These are phyloP conservation scores for Ceratobasidium theobromae DNA, from an alignment of 1,284 basidiomycete species.

Conservation along the genomic window DNA sequence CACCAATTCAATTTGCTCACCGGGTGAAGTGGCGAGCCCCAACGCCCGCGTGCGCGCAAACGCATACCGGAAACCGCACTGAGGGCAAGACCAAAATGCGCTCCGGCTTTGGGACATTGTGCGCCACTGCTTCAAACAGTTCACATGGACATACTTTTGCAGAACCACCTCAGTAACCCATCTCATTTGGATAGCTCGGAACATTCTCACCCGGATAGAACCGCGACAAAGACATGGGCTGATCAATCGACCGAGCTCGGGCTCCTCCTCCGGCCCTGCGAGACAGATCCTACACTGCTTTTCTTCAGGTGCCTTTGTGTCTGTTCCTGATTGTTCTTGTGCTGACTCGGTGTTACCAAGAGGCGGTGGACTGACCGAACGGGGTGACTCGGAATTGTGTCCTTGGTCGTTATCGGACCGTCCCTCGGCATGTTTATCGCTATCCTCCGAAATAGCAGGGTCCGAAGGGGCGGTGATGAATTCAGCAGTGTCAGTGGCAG, in stretches of 20 bases:
- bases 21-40: slow-evolving; percentile 71
- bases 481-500: slow-evolving; percentile 1
- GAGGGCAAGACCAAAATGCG: slow-evolving; percentile 72
- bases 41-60: slow-evolving; percentile 65
- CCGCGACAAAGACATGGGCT: slow-evolving; percentile 76
- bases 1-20: slow-evolving; percentile 45
- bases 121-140: slow-evolving; percentile 73
- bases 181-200: background rate
- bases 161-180: slow-evolving; percentile 32
- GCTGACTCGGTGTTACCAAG: background rate
- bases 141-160: slow-evolving; percentile 68
- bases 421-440: background rate
- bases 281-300: slow-evolving; percentile 67
- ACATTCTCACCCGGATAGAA: slow-evolving; percentile 65
- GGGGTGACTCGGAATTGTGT: slow-evolving; percentile 3
- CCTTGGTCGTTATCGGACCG: background rate
- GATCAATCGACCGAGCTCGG: slow-evolving; percentile 62
- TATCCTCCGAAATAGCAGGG: background rate
- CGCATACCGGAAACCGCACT: slow-evolving; percentile 72
- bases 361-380: background rate
- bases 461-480: slow-evolving; percentile 13
- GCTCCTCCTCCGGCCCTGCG: slow-evolving; percentile 59
- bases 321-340: background rate
- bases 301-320: slow-evolving; percentile 26
- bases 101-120: slow-evolving; percentile 56